phyloP scores from a whole-genome alignment of 2,329 filamentous ascomycete species.

The Neonectria coccinea region DNA sequence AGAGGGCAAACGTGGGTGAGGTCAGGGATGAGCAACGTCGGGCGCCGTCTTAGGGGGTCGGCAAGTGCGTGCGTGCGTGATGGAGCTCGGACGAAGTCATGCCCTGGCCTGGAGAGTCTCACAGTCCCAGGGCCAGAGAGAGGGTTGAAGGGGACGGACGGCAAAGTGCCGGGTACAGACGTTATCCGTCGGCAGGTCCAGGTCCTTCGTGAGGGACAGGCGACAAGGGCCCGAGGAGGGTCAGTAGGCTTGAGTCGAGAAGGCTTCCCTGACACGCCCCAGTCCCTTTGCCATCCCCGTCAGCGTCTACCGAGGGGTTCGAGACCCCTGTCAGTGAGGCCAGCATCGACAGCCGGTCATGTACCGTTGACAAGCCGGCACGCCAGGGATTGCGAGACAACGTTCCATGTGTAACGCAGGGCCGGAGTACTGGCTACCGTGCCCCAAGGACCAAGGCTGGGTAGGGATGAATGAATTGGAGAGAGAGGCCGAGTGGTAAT shows the following conservation, averaged over 20 bases:
- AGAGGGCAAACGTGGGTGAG: conserved; percentile 28
- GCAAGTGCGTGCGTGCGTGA: conserved; percentile 36
- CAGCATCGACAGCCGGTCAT: conserved; percentile 39
- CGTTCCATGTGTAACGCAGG: conserved; percentile 37
- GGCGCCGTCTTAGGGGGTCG: conserved; percentile 36
- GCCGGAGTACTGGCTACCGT: conserved; percentile 42
- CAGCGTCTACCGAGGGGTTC: conserved; percentile 51
- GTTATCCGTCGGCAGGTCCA: background rate
- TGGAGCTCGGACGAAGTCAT: conserved; percentile 46
- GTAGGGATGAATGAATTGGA: conserved; percentile 42
- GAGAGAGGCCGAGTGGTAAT: conserved; percentile 43
- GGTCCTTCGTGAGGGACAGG: conserved; percentile 32
- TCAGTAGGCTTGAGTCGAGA: conserved; percentile 42
- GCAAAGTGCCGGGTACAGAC: conserved; percentile 46
- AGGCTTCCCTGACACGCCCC: conserved; percentile 44
- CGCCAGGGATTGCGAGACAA: conserved; percentile 39
- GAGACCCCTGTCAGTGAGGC: conserved; percentile 41
- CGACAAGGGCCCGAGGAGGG: conserved; percentile 32
- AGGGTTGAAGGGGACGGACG: conserved; percentile 40
- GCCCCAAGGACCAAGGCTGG: conserved; percentile 28
- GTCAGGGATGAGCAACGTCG: conserved; percentile 37
- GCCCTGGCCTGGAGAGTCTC: conserved; percentile 34
- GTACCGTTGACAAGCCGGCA: conserved; percentile 46
- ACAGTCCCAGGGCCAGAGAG: conserved; percentile 20
- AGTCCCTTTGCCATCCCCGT: conserved; percentile 44